phyloP scores from a whole-genome alignment of 2,329 filamentous ascomycete genomes.

The Paracorniculantispora psalliotae region DNA sequence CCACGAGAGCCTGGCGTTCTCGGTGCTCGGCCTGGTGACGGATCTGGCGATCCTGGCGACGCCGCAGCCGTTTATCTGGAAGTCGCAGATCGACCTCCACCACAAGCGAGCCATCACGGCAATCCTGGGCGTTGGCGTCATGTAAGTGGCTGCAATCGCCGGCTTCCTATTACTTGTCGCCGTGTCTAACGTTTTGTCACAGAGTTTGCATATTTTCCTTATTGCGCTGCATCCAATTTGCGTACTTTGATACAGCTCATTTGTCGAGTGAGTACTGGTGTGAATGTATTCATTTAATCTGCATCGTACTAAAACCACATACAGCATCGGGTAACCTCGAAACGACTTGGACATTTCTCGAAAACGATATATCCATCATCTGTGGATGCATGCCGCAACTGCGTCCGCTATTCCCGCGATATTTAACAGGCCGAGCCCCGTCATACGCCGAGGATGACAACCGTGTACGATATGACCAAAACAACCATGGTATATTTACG shows the following conservation, averaged over 20 bases:
- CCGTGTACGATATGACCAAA: neutral
- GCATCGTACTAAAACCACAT: no score
- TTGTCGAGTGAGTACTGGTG: conserved; percentile 8
- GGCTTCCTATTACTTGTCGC: no score
- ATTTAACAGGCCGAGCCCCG: neutral
- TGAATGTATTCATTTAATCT: neutral
- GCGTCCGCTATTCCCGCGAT: conserved; percentile 1
- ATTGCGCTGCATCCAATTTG: conserved; percentile 11
- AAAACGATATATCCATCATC: conserved; percentile 11
- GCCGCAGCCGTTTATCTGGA: conserved; percentile 4
- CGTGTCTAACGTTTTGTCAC: neutral
- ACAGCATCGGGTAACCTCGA: conserved; percentile 11
- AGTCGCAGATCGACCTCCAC: conserved; percentile 1
- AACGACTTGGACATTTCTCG: conserved; percentile 9
- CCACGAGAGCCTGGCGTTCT: conserved; percentile 10
- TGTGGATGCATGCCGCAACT: conserved; percentile 13
- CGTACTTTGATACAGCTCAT: conserved; percentile 11
- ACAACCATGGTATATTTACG: neutral
- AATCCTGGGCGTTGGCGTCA: conserved; percentile 4
- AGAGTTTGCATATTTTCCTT: conserved; percentile 12
- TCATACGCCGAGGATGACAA: neutral
- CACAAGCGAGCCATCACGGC: conserved; percentile 9
- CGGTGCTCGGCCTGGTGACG: neutral
- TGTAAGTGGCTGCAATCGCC: neutral
- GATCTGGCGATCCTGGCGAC: conserved; percentile 10